Conservation (phyloP, 208 protist genomes). For the Endotrypanum monterogeii region DNA sequence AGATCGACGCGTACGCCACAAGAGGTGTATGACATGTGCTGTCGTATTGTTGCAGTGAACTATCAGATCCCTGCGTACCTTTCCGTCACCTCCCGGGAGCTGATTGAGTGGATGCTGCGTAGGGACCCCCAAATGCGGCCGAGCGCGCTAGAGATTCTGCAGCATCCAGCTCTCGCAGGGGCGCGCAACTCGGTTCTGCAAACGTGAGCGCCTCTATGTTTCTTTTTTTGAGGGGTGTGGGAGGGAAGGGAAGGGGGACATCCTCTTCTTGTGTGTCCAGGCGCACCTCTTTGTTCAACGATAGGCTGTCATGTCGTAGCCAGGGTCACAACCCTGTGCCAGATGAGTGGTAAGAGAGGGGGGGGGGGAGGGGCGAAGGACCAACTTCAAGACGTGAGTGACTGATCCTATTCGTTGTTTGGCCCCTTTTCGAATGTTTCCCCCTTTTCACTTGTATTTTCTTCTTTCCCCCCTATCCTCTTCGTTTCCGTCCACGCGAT, state of each 20-base stretch:
- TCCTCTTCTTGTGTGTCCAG: no score
- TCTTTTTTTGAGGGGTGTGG: not conserved
- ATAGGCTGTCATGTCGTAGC: no score
- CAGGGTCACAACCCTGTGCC: no score
- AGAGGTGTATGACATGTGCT: slow-evolving; percentile 49
- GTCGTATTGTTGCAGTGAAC: slow-evolving; percentile 53
- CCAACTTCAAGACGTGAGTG: no score
- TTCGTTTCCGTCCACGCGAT: no score
- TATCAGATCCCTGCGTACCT: slow-evolving; percentile 59
- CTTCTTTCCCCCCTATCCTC: no score
- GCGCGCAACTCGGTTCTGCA: slow-evolving; percentile 17
- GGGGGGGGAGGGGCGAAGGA: no score
- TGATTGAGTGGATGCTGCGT: slow-evolving; percentile 47
- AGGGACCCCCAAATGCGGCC: slow-evolving; percentile 44
- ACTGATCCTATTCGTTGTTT: no score
- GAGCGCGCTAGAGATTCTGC: slow-evolving; percentile 39
- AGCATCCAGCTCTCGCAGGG: slow-evolving; percentile 36
- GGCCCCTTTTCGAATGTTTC: no score
- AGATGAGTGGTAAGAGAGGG: no score
- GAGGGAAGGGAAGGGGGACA: not conserved
- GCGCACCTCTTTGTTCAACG: no score
- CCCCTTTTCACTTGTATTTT: no score
- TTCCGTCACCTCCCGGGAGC: slow-evolving; percentile 31
- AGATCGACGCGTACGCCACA: slow-evolving; percentile 25
- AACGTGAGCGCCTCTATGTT: not conserved